phyloP scores from a whole-genome alignment of 306 rosid species.

The Elaeagnus macrophylla region DNA sequence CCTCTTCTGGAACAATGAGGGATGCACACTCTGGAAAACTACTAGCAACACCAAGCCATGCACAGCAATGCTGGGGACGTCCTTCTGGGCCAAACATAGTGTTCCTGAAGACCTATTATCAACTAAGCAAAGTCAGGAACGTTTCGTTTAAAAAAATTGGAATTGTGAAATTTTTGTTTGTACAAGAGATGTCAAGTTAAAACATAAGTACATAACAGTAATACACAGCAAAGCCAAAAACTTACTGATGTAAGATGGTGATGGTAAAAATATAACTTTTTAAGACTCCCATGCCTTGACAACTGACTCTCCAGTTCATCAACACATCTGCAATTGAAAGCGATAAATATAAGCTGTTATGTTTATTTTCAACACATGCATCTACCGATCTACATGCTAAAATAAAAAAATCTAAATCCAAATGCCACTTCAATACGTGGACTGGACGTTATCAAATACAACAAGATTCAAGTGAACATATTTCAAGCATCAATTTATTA shows the following conservation, averaged over 20 bases:
- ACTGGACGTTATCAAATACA: too few species aligned
- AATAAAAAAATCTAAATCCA: too few species aligned
- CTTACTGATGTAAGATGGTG: conserved; percentile 93
- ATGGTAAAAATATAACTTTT: conserved; percentile 84
- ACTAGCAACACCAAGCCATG: conserved; percentile 98
- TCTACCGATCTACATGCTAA: too few species aligned
- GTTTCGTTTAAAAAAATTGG: conserved; percentile 14
- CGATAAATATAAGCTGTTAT: neutral
- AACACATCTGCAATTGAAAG: conserved; percentile 59
- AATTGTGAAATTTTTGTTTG: neutral
- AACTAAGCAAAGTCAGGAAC: conserved; percentile 16
- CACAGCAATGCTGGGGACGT: conserved; percentile 98
- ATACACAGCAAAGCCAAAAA: conserved; percentile 19
- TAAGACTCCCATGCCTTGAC: conserved; percentile 89
- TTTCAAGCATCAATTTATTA: too few species aligned
- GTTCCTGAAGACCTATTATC: conserved; percentile 79
- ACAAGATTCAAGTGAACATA: too few species aligned
- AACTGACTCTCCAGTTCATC: conserved; percentile 89
- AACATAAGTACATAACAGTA: too few species aligned
- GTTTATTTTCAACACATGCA: too few species aligned
- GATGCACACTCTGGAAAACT: conserved; percentile 98
- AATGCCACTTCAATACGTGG: too few species aligned
- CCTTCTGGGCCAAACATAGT: conserved; percentile 99
- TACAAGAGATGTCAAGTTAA: too few species aligned
- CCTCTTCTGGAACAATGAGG: conserved; percentile 93